Base-by-base conservation (phyloP, 2,329 filamentous ascomycete species). In the Leptographium procerum region DNA sequence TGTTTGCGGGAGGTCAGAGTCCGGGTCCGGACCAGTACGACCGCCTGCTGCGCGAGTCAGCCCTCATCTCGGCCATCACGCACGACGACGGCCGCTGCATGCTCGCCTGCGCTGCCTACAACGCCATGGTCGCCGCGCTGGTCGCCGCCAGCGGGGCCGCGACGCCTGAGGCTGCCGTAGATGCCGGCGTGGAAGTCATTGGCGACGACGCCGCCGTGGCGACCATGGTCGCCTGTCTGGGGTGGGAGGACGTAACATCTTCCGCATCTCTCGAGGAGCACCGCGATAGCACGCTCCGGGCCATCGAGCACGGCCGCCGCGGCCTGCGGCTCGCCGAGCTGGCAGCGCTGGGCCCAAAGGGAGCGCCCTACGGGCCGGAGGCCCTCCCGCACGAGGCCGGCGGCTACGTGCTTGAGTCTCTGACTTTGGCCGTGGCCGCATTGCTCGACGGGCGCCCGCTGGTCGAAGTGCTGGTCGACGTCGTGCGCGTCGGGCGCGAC, bases 401-500 rank as follows among this genome's bases (percentile, higher is more conserved):
- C 2, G 76, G 76, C 2, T 76, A 70, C 55, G 76, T 78, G 11
- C 68, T 77, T 0, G 72, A 76, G 56, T 72, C 73, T 34, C 62
- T 78, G 54, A 68, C 63, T 1, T 34, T 78, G 4, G 71, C 71
- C 0, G 64, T 77, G 1, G 73, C 74, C 0, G 75, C 76, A 0
- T 43, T 77, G n/a, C 58, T 76, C 2, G 75, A 78, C 57, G 29
- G 59, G 1, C 19, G 26, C 22, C 22, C 63, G 10, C 61, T 77
- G 5, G 75, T 74, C 52, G 73, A 77, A n/a, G 63, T 77, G 11
- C 58, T 78, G 4, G 69, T 77, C 0, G 74, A 78, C 62, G 70
- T 78, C 24, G 72, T 77, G 9, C 64, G 73, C 4, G 66, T 78
- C 34, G 75, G 76, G 1, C 64, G 63, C 19, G 75, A 78, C 58